A percentile compares a stretch with the other conserved stretches of the same genome.
phyloP scores from a whole-genome alignment of 768 basidiomycete species.

The Leccinum rimulosum region DNA sequence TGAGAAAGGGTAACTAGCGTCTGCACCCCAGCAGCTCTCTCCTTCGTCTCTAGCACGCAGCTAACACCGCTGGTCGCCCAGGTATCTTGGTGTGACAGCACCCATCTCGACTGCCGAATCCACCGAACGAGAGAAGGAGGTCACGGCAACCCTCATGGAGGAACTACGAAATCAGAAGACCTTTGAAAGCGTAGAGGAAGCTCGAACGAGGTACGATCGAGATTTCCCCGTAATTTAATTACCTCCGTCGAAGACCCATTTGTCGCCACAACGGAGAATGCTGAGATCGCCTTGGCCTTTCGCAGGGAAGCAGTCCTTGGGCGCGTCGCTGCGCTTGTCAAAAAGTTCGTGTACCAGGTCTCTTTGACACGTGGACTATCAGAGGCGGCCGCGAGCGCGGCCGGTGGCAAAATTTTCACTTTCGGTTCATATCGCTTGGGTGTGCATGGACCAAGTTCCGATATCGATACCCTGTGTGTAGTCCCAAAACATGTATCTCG shows the following conservation, averaged over 20 bases:
- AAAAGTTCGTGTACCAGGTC: slow-evolving; percentile 87
- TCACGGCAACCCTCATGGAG: slow-evolving; percentile 82
- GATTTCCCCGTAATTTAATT: slow-evolving; percentile 7
- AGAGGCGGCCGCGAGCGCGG: slow-evolving; percentile 80
- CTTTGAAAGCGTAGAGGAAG: slow-evolving; percentile 88
- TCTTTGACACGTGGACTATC: slow-evolving; percentile 80
- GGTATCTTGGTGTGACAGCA: slow-evolving; percentile 79
- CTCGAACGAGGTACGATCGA: slow-evolving; percentile 70
- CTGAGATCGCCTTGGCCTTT: slow-evolving; percentile 25
- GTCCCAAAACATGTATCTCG: slow-evolving; percentile 95
- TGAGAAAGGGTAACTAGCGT: slow-evolving; percentile 37
- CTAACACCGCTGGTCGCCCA: slow-evolving; percentile 30
- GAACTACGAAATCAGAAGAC: slow-evolving; percentile 83
- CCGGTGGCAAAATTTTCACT: slow-evolving; percentile 98
- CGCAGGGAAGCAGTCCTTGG: slow-evolving; percentile 90
- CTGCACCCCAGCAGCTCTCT: slow-evolving; percentile 4
- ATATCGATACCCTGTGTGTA: slow-evolving; percentile 98
- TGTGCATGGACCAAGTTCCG: slow-evolving; percentile 92
- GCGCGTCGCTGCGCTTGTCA: slow-evolving; percentile 83
- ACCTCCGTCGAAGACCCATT: slow-evolving; percentile 2
- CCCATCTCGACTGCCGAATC: slow-evolving; percentile 81
- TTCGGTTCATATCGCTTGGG: slow-evolving; percentile 98
- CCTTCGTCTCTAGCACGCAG: not conserved
- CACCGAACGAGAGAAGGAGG: slow-evolving; percentile 75
- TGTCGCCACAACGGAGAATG: slow-evolving; percentile 4